Evolutionary conservation across 2,329 filamentous ascomycete species (phyloP).

Genomic region (Colletotrichum lupini): DNA sequence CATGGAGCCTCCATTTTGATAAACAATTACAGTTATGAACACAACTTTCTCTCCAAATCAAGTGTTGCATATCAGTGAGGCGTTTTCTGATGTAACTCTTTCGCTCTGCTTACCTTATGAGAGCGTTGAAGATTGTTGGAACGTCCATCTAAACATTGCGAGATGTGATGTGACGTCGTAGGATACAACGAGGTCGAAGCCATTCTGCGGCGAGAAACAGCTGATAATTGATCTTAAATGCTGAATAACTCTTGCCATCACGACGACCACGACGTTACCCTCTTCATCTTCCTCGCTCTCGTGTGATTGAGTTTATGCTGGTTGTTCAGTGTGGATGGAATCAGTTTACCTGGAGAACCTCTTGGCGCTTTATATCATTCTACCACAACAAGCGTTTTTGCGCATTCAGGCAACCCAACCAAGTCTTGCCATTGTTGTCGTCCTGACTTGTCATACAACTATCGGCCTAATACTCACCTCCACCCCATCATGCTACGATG

Average conservation of each 20-base stretch:
- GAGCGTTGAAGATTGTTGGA: not conserved
- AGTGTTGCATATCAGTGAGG: not conserved
- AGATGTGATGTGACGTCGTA: not conserved
- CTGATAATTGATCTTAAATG: not conserved
- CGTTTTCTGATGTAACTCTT: not conserved
- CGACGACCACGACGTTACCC: not conserved
- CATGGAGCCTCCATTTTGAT: constrained; percentile 15
- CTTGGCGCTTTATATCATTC: not conserved
- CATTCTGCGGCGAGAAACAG: not conserved
- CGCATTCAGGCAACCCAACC: not conserved
- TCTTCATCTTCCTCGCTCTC: not conserved
- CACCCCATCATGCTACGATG: not conserved
- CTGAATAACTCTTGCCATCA: not conserved
- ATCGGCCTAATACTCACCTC: not conserved
- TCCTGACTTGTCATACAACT: not conserved
- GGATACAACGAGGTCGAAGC: not conserved
- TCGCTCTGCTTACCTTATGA: not conserved
- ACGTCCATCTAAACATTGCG: not conserved
- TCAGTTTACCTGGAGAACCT: not conserved
- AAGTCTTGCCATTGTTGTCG: not conserved
- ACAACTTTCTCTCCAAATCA: not conserved
- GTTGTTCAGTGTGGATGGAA: not conserved
- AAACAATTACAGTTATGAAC: constrained; percentile 20
- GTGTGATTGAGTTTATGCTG: not conserved
- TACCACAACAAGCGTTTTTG: not conserved